A percentile compares a stretch with the other conserved stretches of the same genome.
Conservation (phyloP, 306 rosid species). For the Lotus japonicus region DNA sequence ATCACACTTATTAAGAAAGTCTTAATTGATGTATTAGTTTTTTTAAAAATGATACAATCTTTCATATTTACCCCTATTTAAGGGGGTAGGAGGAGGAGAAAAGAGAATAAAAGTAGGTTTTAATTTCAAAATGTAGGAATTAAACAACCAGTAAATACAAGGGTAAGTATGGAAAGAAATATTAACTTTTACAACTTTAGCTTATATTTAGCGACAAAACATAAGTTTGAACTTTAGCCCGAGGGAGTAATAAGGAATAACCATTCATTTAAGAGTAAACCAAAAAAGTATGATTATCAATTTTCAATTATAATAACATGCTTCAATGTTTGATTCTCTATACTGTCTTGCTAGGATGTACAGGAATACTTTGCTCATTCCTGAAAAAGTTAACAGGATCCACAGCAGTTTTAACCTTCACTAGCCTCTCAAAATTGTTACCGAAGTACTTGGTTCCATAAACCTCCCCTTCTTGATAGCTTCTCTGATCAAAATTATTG, state of each 20-base stretch:
- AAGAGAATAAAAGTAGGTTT: too few relatives aligned
- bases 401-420: slow-evolving; percentile 47
- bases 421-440: slow-evolving; percentile 51
- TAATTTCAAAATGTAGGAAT: too few relatives aligned
- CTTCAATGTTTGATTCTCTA: background rate
- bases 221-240: too few relatives aligned
- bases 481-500: slow-evolving; percentile 26
- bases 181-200: too few relatives aligned
- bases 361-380: slow-evolving; percentile 80
- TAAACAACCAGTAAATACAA: too few relatives aligned
- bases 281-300: background rate
- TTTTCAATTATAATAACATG: background rate
- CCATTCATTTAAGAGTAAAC: background rate
- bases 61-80: too few relatives aligned
- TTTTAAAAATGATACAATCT: too few relatives aligned
- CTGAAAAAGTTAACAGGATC: slow-evolving; percentile 68
- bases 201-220: too few relatives aligned
- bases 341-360: background rate
- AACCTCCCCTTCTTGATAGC: slow-evolving; percentile 45
- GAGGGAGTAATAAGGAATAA: background rate
- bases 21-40: too few relatives aligned
- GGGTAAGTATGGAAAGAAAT: too few relatives aligned
- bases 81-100: too few relatives aligned
- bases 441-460: slow-evolving; percentile 61
- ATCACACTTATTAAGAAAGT: too few relatives aligned